Base-by-base conservation (phyloP, 129 eudicot genomes). In the Glebionis coronaria region DNA sequence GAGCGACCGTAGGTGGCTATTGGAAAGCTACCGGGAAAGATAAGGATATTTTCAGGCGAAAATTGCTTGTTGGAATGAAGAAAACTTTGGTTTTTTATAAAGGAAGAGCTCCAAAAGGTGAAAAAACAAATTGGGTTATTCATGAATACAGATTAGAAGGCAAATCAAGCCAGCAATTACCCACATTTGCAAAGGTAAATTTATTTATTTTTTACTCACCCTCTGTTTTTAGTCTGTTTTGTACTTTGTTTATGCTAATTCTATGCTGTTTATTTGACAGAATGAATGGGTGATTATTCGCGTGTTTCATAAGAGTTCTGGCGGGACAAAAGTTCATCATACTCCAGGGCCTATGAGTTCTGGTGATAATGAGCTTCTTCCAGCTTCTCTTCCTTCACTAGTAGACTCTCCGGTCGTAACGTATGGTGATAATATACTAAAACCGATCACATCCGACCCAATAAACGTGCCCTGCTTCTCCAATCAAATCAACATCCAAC, bases 381-480 rank as follows among this genome's bases (percentile, higher is more conserved):
- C 85, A 19, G 58, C 86, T 18, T 46, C 50, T 46, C 55, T 88
- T 56, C 95, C 95, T 14, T 91, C 95, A 45, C 74, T 90, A 40
- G 70, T 61, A 81, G 90, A 86, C 15, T 74, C 87, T 63, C 77
- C 85, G 4, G 71, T 74, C n/a, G 68, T 45, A 55, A 63, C 52
- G 40, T 56, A 13, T 14, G 73, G 49, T 5, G 63, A 21, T 38
- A 68, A 19, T 53, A 66, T 73, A 51, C 72, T 68, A 12, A 40
- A 47, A 20, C 59, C 58, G 50, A 44, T 75, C n/a, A 52, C 52
- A 20, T 14, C 64, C 6, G 83, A 67, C 5, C 74, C 88, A 18
- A 44, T 72, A 21, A 87, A 82, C 85, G 95, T 90, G 86, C 86
- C 84, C 97, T 90, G 95, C 97, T 90, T 90, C 97, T 90, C 97